Percentiles rank a stretch among this genome's conserved stretches.
Evolutionary conservation across 306 rosid species (phyloP).

Genomic region (Vigna hirtella): DNA sequence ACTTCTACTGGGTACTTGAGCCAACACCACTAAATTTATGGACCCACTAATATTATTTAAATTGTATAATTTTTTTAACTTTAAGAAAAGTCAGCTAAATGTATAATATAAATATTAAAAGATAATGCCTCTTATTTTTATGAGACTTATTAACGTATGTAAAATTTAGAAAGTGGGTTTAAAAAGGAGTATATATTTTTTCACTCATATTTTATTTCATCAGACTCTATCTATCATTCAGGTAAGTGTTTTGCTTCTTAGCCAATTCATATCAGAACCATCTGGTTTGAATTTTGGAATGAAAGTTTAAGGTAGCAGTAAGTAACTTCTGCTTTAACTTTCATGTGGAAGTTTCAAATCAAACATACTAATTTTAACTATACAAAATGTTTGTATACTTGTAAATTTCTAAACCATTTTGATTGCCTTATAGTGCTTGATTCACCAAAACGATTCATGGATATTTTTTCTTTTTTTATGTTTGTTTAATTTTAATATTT

Average conservation of each 20-base stretch:
- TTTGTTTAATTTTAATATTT: constrained; percentile 38
- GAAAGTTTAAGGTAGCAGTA: constrained; percentile 10
- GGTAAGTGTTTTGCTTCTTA: background rate
- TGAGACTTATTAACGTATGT: background rate
- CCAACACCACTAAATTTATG: background rate
- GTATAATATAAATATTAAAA: background rate
- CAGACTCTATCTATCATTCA: too few species aligned
- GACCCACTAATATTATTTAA: background rate
- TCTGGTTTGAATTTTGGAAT: constrained; percentile 13
- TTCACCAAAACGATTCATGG: constrained; percentile 7
- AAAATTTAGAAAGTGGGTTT: too few species aligned
- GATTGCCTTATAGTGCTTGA: constrained; percentile 24
- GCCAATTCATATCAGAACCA: constrained; percentile 5
- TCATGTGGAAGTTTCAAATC: constrained; percentile 34
- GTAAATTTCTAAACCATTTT: background rate
- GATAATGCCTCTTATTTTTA: background rate
- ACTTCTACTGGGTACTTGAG: background rate
- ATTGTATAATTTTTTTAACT: background rate
- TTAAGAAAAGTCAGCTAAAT: background rate
- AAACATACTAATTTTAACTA: background rate
- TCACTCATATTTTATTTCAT: too few species aligned
- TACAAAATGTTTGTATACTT: constrained; percentile 27
- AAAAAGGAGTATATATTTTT: too few species aligned
- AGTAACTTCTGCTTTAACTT: constrained; percentile 33
- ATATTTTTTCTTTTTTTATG: background rate